Evolutionary conservation across 768 basidiomycete genomes (phyloP).

Genomic region (Kwoniella heveanensis): DNA sequence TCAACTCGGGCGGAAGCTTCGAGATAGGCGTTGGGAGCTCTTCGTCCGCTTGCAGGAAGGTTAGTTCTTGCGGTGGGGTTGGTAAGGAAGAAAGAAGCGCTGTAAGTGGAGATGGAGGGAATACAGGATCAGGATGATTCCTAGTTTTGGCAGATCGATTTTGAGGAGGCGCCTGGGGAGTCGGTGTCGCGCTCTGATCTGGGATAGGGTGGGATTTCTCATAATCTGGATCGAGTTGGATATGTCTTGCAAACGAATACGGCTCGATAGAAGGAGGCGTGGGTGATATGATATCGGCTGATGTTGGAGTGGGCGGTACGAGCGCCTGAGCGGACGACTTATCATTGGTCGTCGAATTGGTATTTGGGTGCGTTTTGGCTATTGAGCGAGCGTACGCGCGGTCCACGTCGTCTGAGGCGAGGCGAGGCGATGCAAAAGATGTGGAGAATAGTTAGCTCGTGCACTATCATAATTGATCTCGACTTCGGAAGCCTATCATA

Average conservation of each 20-base stretch:
- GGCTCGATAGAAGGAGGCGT: constrained; percentile 34
- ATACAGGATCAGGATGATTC: neutral
- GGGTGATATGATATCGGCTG: constrained; percentile 43
- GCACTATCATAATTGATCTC: no score
- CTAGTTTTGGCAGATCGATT: neutral
- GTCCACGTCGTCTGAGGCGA: constrained; percentile 65
- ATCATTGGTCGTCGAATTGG: neutral
- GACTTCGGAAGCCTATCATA: no score
- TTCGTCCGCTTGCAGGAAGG: constrained; percentile 74
- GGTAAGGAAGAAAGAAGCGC: constrained; percentile 21
- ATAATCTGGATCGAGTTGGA: constrained; percentile 51
- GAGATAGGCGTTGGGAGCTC: constrained; percentile 63
- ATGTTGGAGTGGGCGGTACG: constrained; percentile 26
- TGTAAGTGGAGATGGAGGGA: constrained; percentile 31
- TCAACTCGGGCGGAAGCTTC: constrained; percentile 72
- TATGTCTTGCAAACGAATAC: constrained; percentile 49
- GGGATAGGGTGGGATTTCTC: constrained; percentile 18
- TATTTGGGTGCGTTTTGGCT: neutral
- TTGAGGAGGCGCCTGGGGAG: neutral
- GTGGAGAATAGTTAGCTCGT: no score
- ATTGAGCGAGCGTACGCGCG: constrained; percentile 61
- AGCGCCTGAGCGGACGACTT: neutral
- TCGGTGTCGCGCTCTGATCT: neutral
- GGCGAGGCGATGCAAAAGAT: no score
- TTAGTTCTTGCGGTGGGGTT: constrained; percentile 23